These are phyloP conservation scores for Nakataea oryzae DNA, from an alignment of 2,329 filamentous ascomycete genomes.

Conservation along the genomic window DNA sequence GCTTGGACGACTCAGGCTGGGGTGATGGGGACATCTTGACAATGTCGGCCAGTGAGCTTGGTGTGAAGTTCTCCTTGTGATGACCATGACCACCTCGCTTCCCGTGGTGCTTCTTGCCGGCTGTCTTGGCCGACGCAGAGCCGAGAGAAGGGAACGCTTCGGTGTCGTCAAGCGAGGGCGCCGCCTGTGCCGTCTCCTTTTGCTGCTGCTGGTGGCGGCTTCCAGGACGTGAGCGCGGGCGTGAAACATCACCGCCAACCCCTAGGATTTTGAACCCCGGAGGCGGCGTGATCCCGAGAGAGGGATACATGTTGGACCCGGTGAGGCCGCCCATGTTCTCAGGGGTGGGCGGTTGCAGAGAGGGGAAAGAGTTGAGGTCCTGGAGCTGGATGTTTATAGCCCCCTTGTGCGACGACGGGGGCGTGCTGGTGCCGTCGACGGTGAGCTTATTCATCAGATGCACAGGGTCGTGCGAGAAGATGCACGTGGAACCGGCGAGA, in stretches of 20 bases:
- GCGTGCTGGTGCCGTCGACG: constrained; percentile 57
- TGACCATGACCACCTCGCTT: constrained; percentile 79
- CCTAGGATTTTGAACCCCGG: constrained; percentile 58
- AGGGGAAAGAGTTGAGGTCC: constrained; percentile 77
- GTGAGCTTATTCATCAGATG: constrained; percentile 73
- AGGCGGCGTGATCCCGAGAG: constrained; percentile 51
- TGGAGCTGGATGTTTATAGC: constrained; percentile 66
- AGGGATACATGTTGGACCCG: constrained; percentile 39
- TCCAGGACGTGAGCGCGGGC: constrained; percentile 69
- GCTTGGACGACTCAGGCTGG: constrained; percentile 44
- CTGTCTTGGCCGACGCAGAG: constrained; percentile 59
- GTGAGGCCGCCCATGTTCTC: constrained; percentile 47
- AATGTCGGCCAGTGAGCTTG: constrained; percentile 82
- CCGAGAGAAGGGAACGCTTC: constrained; percentile 91
- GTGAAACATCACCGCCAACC: constrained; percentile 47
- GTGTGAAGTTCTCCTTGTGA: constrained; percentile 55
- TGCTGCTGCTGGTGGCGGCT: constrained; percentile 62
- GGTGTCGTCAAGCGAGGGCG: constrained; percentile 79
- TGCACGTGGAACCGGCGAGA: constrained; percentile 83
- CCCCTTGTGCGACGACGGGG: constrained; percentile 50
- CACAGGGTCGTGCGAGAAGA: constrained; percentile 93
- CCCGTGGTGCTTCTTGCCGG: constrained; percentile 81
- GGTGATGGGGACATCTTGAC: constrained; percentile 92
- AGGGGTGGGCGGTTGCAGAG: constrained; percentile 50
- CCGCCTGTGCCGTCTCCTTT: constrained; percentile 51